Evolutionary conservation across 768 basidiomycete species (phyloP).

Genomic region (Serpula lacrymans): DNA sequence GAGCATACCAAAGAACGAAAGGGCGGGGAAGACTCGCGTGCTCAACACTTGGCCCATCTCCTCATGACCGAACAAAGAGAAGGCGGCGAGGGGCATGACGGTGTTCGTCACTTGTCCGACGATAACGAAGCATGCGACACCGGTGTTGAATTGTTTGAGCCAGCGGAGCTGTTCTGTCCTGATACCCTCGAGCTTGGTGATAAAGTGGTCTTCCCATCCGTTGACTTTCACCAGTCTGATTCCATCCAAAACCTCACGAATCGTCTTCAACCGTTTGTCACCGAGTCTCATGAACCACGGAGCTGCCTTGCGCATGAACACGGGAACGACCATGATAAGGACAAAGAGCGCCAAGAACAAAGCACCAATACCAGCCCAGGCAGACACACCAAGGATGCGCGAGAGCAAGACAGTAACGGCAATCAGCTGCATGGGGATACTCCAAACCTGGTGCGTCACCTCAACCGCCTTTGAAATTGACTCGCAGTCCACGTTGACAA

Average conservation of each 20-base stretch:
- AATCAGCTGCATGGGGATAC: conserved; percentile 23
- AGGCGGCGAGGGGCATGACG: conserved; percentile 28
- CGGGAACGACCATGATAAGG: conserved; percentile 26
- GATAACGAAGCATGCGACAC: conserved; percentile 21
- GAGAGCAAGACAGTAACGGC: conserved; percentile 18
- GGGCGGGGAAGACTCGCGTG: conserved; percentile 23
- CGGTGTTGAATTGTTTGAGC: conserved; percentile 21
- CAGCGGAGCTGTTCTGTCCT: conserved; percentile 21
- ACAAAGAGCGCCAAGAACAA: conserved; percentile 19
- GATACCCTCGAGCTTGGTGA: conserved; percentile 18
- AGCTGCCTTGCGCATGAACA: conserved; percentile 29
- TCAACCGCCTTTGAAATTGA: conserved; percentile 28
- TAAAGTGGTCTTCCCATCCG: conserved; percentile 21
- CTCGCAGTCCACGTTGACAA: conserved; percentile 27
- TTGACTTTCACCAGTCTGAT: conserved; percentile 26
- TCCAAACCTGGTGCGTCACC: conserved; percentile 22
- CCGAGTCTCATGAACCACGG: conserved; percentile 25
- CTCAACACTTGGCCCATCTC: conserved; percentile 18
- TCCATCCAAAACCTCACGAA: conserved; percentile 26
- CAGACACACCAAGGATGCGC: conserved; percentile 25
- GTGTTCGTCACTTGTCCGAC: conserved; percentile 26
- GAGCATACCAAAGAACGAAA: conserved; percentile 29
- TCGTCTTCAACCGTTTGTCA: conserved; percentile 23
- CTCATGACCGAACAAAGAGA: conserved; percentile 25
- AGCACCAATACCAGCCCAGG: conserved; percentile 26